phyloP scores from a whole-genome alignment of 805 yeast species.

The Citeromyces nyonsensis region DNA sequence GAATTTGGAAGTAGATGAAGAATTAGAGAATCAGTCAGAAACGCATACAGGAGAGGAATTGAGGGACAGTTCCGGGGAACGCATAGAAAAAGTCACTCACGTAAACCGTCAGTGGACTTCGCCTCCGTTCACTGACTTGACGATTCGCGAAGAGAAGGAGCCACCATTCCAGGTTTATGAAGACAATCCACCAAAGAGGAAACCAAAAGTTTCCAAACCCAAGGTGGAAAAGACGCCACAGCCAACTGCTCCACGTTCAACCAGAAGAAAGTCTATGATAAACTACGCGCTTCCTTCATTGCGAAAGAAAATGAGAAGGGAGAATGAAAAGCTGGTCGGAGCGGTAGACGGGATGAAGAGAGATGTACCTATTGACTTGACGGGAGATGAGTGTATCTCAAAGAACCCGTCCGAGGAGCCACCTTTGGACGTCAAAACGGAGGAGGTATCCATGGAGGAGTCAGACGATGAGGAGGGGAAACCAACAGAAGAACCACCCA shows the following conservation, averaged over 20 bases:
- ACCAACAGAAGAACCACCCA: neutral
- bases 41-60: neutral
- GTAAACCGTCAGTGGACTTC: too few species aligned
- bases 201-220: too few species aligned
- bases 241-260: constrained; percentile 12
- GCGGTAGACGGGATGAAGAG: constrained; percentile 22
- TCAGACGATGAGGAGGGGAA: neutral
- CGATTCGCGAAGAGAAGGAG: too few species aligned
- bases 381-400: constrained; percentile 1
- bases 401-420: neutral
- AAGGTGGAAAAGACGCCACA: neutral
- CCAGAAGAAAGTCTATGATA: constrained; percentile 35
- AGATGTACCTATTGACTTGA: too few species aligned
- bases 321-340: constrained; percentile 39
- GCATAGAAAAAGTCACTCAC: too few species aligned
- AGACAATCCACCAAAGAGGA: too few species aligned
- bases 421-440: neutral
- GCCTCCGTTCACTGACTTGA: too few species aligned
- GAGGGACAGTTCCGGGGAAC: too few species aligned
- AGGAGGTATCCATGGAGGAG: neutral
- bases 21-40: neutral
- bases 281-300: constrained; percentile 58
- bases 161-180: too few species aligned
- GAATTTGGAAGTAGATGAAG: neutral
- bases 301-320: constrained; percentile 55